Conservation (phyloP, 805 yeast species). For the Saccharomycopsis fibuligera region DNA sequence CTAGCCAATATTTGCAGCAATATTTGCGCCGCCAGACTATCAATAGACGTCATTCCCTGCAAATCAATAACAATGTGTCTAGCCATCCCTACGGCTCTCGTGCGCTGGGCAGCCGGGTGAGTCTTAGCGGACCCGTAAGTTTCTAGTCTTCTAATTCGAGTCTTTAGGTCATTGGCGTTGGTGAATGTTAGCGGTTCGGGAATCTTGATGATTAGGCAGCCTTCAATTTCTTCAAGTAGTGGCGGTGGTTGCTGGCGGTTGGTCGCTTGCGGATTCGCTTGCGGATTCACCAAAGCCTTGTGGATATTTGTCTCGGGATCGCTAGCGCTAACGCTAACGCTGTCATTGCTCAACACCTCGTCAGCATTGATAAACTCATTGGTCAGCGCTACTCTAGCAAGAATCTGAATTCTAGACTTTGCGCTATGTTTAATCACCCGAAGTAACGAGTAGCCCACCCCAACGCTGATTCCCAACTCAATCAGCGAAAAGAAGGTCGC, state of each 20-base stretch:
- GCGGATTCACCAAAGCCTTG: too few relatives aligned
- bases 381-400: too few relatives aligned
- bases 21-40: slow-evolving; percentile 73
- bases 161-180: slow-evolving; percentile 69
- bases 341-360: too few relatives aligned
- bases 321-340: too few relatives aligned
- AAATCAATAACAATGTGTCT: slow-evolving; percentile 66
- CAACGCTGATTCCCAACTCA: slow-evolving; percentile 87
- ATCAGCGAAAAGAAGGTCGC: slow-evolving; percentile 69
- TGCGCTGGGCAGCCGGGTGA: too few relatives aligned
- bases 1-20: too few relatives aligned
- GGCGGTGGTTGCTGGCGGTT: too few relatives aligned
- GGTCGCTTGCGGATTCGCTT: too few relatives aligned
- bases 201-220: slow-evolving; percentile 69
- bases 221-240: slow-evolving; percentile 58
- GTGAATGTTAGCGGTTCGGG: slow-evolving; percentile 90
- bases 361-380: slow-evolving; percentile 39
- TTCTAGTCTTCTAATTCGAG: slow-evolving; percentile 53
- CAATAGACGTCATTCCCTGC: slow-evolving; percentile 75
- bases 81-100: slow-evolving; percentile 58
- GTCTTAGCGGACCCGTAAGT: too few relatives aligned
- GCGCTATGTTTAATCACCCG: slow-evolving; percentile 78
- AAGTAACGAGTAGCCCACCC: slow-evolving; percentile 72
- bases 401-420: slow-evolving; percentile 78
- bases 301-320: too few relatives aligned